phyloP scores from a whole-genome alignment of 495 filamentous ascomycete species.

The Neurospora cerealis region DNA sequence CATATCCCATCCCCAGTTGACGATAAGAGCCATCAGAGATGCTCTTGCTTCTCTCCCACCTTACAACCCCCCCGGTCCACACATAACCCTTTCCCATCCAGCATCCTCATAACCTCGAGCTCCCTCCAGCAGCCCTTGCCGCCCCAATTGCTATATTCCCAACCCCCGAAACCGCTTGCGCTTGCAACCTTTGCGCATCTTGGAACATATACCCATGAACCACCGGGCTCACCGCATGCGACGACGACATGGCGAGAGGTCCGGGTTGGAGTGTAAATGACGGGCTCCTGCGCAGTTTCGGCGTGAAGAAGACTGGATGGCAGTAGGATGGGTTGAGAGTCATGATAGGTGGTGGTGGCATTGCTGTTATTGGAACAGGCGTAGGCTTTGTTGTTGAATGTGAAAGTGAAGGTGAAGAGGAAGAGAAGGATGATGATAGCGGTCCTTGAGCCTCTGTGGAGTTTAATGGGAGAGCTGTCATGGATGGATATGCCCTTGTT shows the following conservation, averaged over 20 bases:
- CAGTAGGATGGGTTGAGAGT: slow-evolving; percentile 30
- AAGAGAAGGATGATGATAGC: neutral
- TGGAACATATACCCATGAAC: slow-evolving; percentile 45
- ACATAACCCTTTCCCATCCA: neutral
- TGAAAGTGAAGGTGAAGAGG: neutral
- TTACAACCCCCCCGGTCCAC: neutral
- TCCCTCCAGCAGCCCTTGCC: neutral
- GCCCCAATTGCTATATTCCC: neutral
- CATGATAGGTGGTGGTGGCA: neutral
- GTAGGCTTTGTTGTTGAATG: neutral
- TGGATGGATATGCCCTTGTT: neutral
- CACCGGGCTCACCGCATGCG: slow-evolving; percentile 27
- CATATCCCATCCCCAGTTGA: neutral
- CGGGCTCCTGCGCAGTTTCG: slow-evolving; percentile 33
- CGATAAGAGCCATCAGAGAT: too few species aligned
- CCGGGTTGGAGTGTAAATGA: slow-evolving; percentile 16
- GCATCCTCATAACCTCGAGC: slow-evolving; percentile 31
- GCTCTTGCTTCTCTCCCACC: too few species aligned
- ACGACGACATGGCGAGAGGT: neutral
- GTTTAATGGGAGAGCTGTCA: neutral
- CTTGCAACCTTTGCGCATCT: slow-evolving; percentile 15
- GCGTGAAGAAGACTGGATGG: slow-evolving; percentile 53
- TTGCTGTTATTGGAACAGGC: neutral
- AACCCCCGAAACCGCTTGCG: slow-evolving; percentile 7
- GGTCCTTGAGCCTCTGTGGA: slow-evolving; percentile 1